phyloP scores from a whole-genome alignment of 2,329 filamentous ascomycete species.

The Pseudogymnoascus sp. region DNA sequence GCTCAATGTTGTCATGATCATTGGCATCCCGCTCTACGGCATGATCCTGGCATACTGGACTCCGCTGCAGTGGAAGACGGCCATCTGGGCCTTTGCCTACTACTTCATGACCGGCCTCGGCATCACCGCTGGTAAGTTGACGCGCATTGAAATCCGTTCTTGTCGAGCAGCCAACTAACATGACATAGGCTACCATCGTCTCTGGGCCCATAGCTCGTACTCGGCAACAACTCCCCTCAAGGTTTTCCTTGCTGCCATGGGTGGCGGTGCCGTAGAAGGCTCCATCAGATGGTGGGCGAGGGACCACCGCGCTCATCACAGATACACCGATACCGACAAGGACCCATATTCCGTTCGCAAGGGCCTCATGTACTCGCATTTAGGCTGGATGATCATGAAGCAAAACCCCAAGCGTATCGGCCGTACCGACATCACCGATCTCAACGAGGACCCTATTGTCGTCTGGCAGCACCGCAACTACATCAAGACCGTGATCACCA shows the following conservation, averaged over 20 bases:
- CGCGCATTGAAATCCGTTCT: neutral
- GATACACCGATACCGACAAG: slow-evolving; percentile 88
- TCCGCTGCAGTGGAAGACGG: slow-evolving; percentile 63
- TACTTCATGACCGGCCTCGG: slow-evolving; percentile 80
- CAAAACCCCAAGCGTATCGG: slow-evolving; percentile 86
- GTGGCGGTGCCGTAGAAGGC: slow-evolving; percentile 76
- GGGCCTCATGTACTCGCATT: slow-evolving; percentile 73
- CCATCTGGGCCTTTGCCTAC: slow-evolving; percentile 66
- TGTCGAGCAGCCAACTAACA: neutral
- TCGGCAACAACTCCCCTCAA: slow-evolving; percentile 68
- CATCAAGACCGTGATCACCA: slow-evolving; percentile 68
- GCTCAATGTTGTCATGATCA: slow-evolving; percentile 77
- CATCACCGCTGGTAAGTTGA: slow-evolving; percentile 61
- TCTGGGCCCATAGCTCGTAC: slow-evolving; percentile 83
- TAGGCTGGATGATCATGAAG: slow-evolving; percentile 91
- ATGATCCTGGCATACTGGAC: slow-evolving; percentile 71
- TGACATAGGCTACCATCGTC: slow-evolving; percentile 61
- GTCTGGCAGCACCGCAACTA: slow-evolving; percentile 86
- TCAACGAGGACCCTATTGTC: slow-evolving; percentile 79
- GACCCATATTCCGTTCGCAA: slow-evolving; percentile 88
- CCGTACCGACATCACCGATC: slow-evolving; percentile 78
- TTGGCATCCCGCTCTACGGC: slow-evolving; percentile 68
- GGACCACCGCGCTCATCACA: slow-evolving; percentile 80
- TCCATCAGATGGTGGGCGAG: slow-evolving; percentile 86
- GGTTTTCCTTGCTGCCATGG: slow-evolving; percentile 74